Percentiles rank a stretch among this genome's conserved stretches.
Evolutionary conservation across 495 filamentous ascomycete species (phyloP).

Genomic region (Lasiosphaeria ovina): DNA sequence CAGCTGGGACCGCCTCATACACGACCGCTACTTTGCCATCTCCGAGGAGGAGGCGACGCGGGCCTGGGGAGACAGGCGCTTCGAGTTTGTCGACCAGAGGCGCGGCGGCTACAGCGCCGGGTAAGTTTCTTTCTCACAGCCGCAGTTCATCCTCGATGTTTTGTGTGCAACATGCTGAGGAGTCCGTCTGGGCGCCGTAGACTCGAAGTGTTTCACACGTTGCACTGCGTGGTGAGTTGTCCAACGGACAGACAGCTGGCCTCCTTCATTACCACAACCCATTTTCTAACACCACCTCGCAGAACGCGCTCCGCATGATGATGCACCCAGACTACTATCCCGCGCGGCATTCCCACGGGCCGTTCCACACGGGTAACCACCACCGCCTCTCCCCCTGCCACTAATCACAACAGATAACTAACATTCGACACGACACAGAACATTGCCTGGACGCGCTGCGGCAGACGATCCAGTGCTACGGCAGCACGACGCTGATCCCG

Average conservation of each 20-base stretch:
- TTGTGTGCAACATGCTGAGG: neutral
- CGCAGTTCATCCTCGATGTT: neutral
- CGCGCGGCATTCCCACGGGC: conserved; percentile 1
- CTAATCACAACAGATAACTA: neutral
- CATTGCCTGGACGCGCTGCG: conserved; percentile 24
- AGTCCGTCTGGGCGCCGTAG: neutral
- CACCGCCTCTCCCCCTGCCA: neutral
- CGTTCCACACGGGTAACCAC: neutral
- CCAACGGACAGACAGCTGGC: neutral
- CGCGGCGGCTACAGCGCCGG: neutral
- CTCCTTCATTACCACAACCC: neutral
- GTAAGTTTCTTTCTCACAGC: neutral
- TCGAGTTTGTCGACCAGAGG: neutral
- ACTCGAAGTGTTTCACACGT: conserved; percentile 4
- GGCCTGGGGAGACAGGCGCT: neutral
- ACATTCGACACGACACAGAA: conserved; percentile 5
- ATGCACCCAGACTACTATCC: conserved; percentile 9
- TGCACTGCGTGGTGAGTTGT: neutral
- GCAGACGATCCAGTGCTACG: conserved; percentile 22
- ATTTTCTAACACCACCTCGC: neutral
- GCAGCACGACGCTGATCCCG: conserved; percentile 22
- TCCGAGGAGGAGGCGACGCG: neutral
- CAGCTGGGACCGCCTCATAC: neutral
- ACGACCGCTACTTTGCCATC: neutral
- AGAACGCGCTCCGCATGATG: conserved; percentile 8